phyloP scores from a whole-genome alignment of 257 asterid species.

The Buddleja alternifolia region DNA sequence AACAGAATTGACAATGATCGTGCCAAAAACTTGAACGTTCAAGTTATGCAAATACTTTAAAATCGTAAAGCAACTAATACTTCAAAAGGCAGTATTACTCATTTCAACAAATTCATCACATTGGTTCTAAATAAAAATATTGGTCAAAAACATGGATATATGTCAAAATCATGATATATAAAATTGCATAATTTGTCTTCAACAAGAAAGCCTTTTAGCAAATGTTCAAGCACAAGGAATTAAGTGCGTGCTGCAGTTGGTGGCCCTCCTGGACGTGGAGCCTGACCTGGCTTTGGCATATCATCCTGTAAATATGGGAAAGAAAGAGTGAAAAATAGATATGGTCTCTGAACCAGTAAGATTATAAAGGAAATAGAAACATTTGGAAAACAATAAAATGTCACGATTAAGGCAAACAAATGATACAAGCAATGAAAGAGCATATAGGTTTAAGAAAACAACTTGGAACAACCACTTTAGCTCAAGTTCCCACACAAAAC shows the following conservation, averaged over 20 bases:
- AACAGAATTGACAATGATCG: no score
- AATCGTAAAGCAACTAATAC: no score
- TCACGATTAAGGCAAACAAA: neutral
- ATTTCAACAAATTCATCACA: neutral
- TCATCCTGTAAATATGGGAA: slow-evolving; percentile 58
- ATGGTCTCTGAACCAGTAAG: neutral
- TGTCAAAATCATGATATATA: slow-evolving; percentile 24
- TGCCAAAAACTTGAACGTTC: no score
- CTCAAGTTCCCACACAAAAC: no score
- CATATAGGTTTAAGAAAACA: no score
- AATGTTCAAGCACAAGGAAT: slow-evolving; percentile 23
- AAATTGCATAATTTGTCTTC: slow-evolving; percentile 3
- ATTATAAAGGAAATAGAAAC: neutral
- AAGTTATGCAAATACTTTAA: no score
- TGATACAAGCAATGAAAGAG: no score
- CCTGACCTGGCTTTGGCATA: slow-evolving; percentile 71
- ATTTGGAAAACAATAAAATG: neutral
- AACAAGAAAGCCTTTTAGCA: neutral
- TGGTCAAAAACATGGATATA: neutral
- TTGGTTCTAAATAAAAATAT: neutral
- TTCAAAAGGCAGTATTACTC: neutral
- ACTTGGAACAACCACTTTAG: no score
- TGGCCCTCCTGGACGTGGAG: slow-evolving; percentile 71
- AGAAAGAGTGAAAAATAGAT: neutral
- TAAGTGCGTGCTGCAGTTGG: slow-evolving; percentile 64